phyloP scores from a whole-genome alignment of 331 rosid genomes.

The Stylosanthes scabra region DNA sequence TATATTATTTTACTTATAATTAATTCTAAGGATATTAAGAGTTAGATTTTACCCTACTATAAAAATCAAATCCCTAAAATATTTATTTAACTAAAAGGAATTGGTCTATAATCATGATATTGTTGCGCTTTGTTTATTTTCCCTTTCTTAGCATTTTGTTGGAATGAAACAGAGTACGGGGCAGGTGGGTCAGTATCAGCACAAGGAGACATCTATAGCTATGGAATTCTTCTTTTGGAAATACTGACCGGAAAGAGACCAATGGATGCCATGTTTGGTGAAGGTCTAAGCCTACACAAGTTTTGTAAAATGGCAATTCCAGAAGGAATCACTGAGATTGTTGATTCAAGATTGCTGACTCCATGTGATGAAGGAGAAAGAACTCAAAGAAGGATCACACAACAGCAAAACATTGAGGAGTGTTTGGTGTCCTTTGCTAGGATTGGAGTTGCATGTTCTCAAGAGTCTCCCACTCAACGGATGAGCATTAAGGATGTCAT shows the following conservation, averaged over 20 bases:
- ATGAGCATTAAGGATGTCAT: constrained; percentile 22
- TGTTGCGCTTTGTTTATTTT: no score
- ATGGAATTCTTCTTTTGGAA: constrained; percentile 42
- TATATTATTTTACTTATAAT: not conserved
- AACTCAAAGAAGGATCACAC: not conserved
- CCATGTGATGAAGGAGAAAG: not conserved
- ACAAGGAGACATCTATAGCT: constrained; percentile 48
- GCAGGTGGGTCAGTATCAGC: constrained; percentile 7
- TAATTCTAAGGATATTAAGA: not conserved
- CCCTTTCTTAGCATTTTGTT: not conserved
- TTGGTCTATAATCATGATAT: no score
- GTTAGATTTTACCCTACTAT: not conserved
- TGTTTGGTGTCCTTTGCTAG: constrained; percentile 21
- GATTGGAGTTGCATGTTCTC: constrained; percentile 48
- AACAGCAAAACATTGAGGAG: not conserved
- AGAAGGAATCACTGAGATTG: constrained; percentile 19
- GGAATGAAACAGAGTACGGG: constrained; percentile 37
- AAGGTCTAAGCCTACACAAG: constrained; percentile 21
- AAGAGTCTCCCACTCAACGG: not conserved
- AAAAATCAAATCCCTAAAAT: not conserved
- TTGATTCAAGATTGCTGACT: constrained; percentile 25
- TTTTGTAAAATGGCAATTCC: constrained; percentile 32
- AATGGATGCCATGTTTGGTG: constrained; percentile 39
- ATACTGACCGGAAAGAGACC: constrained; percentile 43
- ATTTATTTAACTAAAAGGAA: not conserved